phyloP scores from a whole-genome alignment of 73 alveolate species.

The Tetrahymena thermophila region DNA sequence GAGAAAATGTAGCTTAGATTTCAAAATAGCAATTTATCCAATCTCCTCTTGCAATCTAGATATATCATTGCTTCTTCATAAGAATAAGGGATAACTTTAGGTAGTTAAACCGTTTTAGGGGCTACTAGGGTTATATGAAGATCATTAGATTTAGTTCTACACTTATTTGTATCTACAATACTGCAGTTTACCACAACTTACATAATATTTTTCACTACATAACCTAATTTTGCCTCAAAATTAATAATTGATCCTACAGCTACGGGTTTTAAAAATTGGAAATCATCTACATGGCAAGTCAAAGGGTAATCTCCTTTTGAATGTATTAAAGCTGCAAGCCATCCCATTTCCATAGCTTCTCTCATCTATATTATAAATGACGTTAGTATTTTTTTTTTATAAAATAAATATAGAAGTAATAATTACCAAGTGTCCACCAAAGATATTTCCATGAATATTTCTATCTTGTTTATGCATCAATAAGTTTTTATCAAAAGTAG shows the following conservation, averaged over 20 bases:
- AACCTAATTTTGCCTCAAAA: not conserved
- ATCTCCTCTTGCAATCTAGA: not conserved
- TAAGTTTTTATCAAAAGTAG: conserved; percentile 12
- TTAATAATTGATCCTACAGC: conserved; percentile 11
- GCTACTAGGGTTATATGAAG: not conserved
- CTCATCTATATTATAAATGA: not conserved
- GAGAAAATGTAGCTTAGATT: too few relatives aligned
- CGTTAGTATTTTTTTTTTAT: not conserved
- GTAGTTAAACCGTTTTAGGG: not conserved
- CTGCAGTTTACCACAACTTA: not conserved
- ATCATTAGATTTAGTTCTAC: not conserved
- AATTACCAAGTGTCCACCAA: conserved; percentile 17
- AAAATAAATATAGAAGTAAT: not conserved
- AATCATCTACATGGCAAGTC: conserved; percentile 16
- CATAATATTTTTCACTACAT: not conserved
- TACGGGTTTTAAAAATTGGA: conserved; percentile 18
- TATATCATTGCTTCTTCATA: not conserved
- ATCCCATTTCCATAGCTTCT: conserved; percentile 36
- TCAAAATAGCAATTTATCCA: not conserved
- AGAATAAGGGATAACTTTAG: not conserved
- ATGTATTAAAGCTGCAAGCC: conserved; percentile 16
- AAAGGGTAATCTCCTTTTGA: conserved; percentile 17
- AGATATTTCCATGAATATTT: conserved; percentile 40
- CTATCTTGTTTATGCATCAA: conserved; percentile 31
- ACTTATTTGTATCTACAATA: not conserved